Evolutionary conservation across 2,329 filamentous ascomycete genomes (phyloP), one percentile per base, ranked within the genome.

Genomic region (Colletotrichum orchidophilum): DNA sequence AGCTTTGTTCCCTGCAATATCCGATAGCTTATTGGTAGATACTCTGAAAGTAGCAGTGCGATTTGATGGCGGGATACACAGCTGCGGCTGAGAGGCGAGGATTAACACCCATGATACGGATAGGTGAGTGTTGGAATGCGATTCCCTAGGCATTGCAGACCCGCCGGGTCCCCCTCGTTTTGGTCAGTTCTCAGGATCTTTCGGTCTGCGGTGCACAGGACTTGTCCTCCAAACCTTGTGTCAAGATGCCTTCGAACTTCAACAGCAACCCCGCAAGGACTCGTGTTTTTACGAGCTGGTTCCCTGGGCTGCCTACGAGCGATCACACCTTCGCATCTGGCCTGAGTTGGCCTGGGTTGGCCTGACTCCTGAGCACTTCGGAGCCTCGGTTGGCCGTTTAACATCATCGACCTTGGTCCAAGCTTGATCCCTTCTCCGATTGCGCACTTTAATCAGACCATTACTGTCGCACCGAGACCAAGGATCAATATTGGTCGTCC

Each of bases 131-230:
- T 35, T 58, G 42, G 42, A 26, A 58, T 59, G 55, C 68, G 29
- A 71, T 58, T 12, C 42, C 53, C 39, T 15, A 59, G 68, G 58
- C 18, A 63, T 6, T 21, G 64, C 52, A 63, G 59, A 39, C 27
- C 58, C 64, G 67, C 67, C 33, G 18, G 27, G 35, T 33, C 46
- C 35, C 53, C 58, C 31, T 46, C 64, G 65, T 46, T 31, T 59
- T 33, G 26, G 65, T 71, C 69, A 69, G 26, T 71, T 69, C 35
- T 71, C 69, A 68, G 33, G 58, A 71, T 68, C 53, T 39, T 54
- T 42, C 15, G 21, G 26, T 27, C 50, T 63, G 52, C 39, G 53
- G 53, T 18, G 49, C 55, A 54, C 53, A 50, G 49, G 46, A 15
- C 49, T 18, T 35, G 62, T 60, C 53, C 62, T 61, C 26, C 27